Evolutionary conservation across 208 protist genomes (phyloP).

Genomic region (Leishmania major): DNA sequence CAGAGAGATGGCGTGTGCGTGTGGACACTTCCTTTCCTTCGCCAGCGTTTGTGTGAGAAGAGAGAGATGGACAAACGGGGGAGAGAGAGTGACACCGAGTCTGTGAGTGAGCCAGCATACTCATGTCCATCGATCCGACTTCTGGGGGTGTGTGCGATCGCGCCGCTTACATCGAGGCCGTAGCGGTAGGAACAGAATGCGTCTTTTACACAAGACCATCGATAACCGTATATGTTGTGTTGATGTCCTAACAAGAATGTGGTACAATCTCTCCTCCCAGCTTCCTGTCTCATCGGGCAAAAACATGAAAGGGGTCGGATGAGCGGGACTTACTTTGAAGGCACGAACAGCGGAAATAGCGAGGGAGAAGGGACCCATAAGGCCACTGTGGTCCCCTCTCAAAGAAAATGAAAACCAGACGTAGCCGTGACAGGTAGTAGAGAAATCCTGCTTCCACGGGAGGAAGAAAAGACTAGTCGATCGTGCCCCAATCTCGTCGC

Average conservation of each 20-base stretch:
- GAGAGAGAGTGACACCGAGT: background rate
- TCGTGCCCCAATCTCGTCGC: background rate
- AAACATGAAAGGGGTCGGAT: too few relatives aligned
- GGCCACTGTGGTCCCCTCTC: background rate
- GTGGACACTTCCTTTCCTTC: background rate
- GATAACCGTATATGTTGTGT: background rate
- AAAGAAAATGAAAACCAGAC: background rate
- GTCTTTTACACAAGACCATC: background rate
- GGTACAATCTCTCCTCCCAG: background rate
- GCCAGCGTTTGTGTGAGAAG: background rate
- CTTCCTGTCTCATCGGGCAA: too few relatives aligned
- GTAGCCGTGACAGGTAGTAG: background rate
- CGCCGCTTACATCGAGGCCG: background rate
- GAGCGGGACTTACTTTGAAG: background rate
- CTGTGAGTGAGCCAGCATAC: background rate
- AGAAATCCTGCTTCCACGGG: background rate
- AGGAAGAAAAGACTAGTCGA: background rate
- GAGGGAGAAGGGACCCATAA: background rate
- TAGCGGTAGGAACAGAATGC: background rate
- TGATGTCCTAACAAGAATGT: background rate
- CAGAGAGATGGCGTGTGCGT: background rate
- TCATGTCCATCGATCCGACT: background rate
- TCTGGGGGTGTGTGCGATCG: background rate
- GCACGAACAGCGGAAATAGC: background rate
- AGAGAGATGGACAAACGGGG: background rate